These are phyloP conservation scores for Trichoderma sp. DNA, from an alignment of 2,329 filamentous ascomycete species.

Conservation along the genomic window DNA sequence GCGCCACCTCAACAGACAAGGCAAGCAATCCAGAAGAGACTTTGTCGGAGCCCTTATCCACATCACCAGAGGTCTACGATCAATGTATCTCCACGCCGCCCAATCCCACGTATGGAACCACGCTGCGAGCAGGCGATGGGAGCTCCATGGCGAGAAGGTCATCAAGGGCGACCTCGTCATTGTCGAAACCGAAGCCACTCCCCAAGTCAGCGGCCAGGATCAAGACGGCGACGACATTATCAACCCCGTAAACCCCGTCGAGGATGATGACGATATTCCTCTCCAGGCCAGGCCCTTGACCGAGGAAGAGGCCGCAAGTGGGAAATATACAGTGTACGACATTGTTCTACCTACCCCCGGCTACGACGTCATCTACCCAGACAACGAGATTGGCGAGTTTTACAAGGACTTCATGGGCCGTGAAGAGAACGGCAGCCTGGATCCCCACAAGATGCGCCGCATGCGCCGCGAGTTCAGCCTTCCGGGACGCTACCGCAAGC, in stretches of 20 bases:
- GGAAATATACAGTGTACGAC: slow-evolving; percentile 81
- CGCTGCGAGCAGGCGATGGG: slow-evolving; percentile 79
- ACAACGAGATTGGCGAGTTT: slow-evolving; percentile 80
- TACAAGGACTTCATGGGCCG: slow-evolving; percentile 86
- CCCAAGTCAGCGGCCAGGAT: slow-evolving; percentile 60
- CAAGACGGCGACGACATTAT: slow-evolving; percentile 57
- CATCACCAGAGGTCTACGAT: slow-evolving; percentile 79
- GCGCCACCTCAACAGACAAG: slow-evolving; percentile 66
- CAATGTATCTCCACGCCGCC: slow-evolving; percentile 97
- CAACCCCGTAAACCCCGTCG: slow-evolving; percentile 46
- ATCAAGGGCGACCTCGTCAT: slow-evolving; percentile 86
- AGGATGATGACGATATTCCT: slow-evolving; percentile 49
- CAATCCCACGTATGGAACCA: slow-evolving; percentile 95
- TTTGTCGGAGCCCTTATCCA: slow-evolving; percentile 78
- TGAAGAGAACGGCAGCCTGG: slow-evolving; percentile 74
- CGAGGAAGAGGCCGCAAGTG: slow-evolving; percentile 75
- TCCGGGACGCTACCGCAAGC: slow-evolving; percentile 83
- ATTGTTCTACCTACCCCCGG: slow-evolving; percentile 91
- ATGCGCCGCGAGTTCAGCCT: slow-evolving; percentile 86
- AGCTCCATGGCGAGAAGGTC: slow-evolving; percentile 71
- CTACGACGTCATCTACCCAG: slow-evolving; percentile 84
- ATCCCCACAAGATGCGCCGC: slow-evolving; percentile 86
- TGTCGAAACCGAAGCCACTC: slow-evolving; percentile 42
- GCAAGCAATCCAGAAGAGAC: slow-evolving; percentile 60
- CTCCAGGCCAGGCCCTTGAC: slow-evolving; percentile 71